Base-by-base conservation (phyloP, 2,329 filamentous ascomycete genomes). In the Corinectria fuckeliana region DNA sequence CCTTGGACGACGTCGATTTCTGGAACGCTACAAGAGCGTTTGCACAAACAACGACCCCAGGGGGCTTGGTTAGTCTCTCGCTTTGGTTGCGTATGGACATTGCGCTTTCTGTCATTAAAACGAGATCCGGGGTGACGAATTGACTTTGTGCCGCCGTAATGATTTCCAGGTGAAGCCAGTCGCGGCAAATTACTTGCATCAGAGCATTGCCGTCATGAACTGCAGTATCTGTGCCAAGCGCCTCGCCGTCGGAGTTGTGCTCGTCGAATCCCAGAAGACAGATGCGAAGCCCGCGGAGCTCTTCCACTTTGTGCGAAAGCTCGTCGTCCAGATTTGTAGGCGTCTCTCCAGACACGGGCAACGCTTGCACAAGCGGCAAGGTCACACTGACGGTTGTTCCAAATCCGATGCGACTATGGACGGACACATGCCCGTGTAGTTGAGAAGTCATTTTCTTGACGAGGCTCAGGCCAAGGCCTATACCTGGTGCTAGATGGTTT, bases 401-500 rank as follows among this genome's bases (percentile, higher is more conserved):
- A 5, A 69, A 55, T 9, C 73, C 73, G 2, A 75, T 38, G 13
- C 72, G 66, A 44, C 75, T 88, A 61, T 80, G 78, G 13, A 91
- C 80, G 11, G 82, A 77, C 54, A 91, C 84, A 5, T 77, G 80
- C 0, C 88, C 88, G 23, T 81, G 80, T 2, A 91, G 76, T 11
- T 83, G 81, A n/a, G 81, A 79, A 1, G 88, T 82, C 4, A 91
- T 84, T 56, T 79, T 76, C 14, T 82, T 81, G 4, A 91, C 88
- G 7, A 91, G 84, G 32, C 85, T 88, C 30, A 91, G 75, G 0
- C 89, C 89, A 0, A 91, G 76, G 0, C 88, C 88, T 1, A 85
- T 84, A 0, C 88, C 88, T 0, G 83, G 81, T 0, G 82, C 79
- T 3, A 91, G 73, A 0, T 78, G 75, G 50, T 90, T 82, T 66